Evolutionary conservation across 2,329 filamentous ascomycete species (phyloP), one percentile per base, ranked within the genome.

Genomic region (Alternaria sp.): DNA sequence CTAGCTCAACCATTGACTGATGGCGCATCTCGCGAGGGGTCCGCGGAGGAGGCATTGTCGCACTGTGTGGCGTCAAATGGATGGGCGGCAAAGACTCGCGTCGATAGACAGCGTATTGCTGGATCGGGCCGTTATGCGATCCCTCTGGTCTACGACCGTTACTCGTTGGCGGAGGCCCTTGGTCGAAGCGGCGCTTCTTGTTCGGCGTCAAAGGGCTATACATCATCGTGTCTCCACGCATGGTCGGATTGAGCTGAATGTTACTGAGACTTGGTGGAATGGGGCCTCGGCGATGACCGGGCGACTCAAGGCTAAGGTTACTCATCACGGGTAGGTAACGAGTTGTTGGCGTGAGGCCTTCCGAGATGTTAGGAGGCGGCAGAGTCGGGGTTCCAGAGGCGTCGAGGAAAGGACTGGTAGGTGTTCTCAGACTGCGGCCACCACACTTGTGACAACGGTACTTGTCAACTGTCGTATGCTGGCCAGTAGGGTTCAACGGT

Each of bases 361-460:
- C 78, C 56, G 72, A 79, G 55, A 53, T 70, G 30, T 65, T 80
- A 72, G 67, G 81, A 74, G 65, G 81, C 71, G 67, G 80, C 78
- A 65, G 80, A 70, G 67, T 82, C 75, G 69, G 80, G 68, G 62
- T 79, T 76, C 60, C 53, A 57, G 78, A 78, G 46, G 81, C 82
- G 66, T 86, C 87, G 6, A 73, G 57, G 61, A 79, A 85, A 0
- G 89, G 87, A 9, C 88, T 89, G 43, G 85, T 84, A 1, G 89
- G 88, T 6, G 88, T 88, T 55, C 86, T 85, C 71, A 90, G 88
- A 73, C 85, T 89, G 11, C 88, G 84, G 12, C 91, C 91, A 63
- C 90, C 89, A 70, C 92, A 94, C 83, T 89, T 92, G 32, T 85
- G 83, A 75, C 92, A 95, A 67, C 87, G 81, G 56, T 81, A 79